Evolutionary conservation across 371 early-diverging fungal genomes (phyloP).

Genomic region (Sporodiniella umbellata): DNA sequence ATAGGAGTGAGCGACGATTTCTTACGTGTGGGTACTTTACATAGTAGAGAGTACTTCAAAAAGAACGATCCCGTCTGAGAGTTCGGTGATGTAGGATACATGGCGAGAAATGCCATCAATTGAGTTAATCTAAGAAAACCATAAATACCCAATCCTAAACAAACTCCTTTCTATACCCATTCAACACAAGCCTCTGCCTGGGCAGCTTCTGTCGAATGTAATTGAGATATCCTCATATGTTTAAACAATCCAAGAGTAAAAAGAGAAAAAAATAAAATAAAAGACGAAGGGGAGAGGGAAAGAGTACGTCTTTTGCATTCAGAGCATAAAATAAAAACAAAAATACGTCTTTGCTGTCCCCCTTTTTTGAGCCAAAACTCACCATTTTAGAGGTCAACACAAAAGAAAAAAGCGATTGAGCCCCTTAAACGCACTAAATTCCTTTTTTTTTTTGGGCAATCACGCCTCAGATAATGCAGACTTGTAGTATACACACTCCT

Average conservation of each 20-base stretch:
- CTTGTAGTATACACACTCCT: too few relatives aligned
- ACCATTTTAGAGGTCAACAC: too few relatives aligned
- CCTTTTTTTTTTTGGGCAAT: too few relatives aligned
- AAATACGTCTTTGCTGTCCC: not conserved
- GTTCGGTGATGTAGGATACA: conserved; percentile 62
- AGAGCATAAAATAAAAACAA: not conserved
- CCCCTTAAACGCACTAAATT: too few relatives aligned
- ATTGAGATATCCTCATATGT: not conserved
- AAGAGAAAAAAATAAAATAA: not conserved
- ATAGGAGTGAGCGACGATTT: too few relatives aligned
- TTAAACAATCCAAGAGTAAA: too few relatives aligned
- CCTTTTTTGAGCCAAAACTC: too few relatives aligned
- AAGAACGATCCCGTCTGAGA: conserved; percentile 76
- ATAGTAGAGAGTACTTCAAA: conserved; percentile 82
- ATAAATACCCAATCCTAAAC: not conserved
- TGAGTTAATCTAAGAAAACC: conserved; percentile 64
- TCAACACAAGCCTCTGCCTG: conserved; percentile 35
- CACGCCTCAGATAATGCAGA: too few relatives aligned
- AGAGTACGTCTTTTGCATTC: too few relatives aligned
- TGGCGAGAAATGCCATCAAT: conserved; percentile 62
- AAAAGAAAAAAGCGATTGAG: too few relatives aligned
- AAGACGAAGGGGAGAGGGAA: not conserved
- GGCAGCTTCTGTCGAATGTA: conserved; percentile 17
- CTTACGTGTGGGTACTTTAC: conserved; percentile 51
- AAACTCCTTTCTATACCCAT: conserved; percentile 29